These are phyloP conservation scores for Laguncularia racemosa DNA, from an alignment of 345 rosid genomes.

Conservation along the genomic window DNA sequence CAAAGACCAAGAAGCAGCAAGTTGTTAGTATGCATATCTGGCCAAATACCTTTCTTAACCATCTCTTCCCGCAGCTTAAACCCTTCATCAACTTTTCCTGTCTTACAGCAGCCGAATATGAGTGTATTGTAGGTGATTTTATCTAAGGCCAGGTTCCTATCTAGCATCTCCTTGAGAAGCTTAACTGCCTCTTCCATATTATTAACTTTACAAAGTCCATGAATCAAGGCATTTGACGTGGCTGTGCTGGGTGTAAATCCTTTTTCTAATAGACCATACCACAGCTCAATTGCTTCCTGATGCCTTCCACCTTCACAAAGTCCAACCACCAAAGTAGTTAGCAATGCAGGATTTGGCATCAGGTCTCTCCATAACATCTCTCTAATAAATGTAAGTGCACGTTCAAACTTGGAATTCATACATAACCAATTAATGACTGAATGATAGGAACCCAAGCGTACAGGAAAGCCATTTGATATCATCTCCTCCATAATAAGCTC, in stretches of 20 bases:
- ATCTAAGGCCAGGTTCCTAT: slow-evolving; percentile 45
- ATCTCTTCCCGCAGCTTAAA: slow-evolving; percentile 57
- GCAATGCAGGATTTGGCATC: slow-evolving; percentile 55
- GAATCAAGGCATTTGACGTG: slow-evolving; percentile 73
- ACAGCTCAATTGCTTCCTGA: slow-evolving; percentile 51
- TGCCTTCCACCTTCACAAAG: slow-evolving; percentile 53
- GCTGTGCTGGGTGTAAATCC: slow-evolving; percentile 34
- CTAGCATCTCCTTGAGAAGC: slow-evolving; percentile 45
- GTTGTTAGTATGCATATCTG: slow-evolving; percentile 57
- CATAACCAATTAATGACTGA: slow-evolving; percentile 54
- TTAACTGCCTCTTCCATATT: slow-evolving; percentile 44
- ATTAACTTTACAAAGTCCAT: slow-evolving; percentile 64
- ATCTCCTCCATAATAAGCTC: slow-evolving; percentile 50
- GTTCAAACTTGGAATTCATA: slow-evolving; percentile 33
- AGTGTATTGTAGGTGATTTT: slow-evolving; percentile 50
- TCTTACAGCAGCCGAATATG: slow-evolving; percentile 46
- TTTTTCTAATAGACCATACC: slow-evolving; percentile 40
- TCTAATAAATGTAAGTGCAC: slow-evolving; percentile 36
- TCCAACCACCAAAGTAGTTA: slow-evolving; percentile 50
- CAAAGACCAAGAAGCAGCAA: slow-evolving; percentile 49
- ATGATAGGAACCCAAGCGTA: slow-evolving; percentile 47
- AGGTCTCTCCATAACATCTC: slow-evolving; percentile 61
- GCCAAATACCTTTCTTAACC: slow-evolving; percentile 49
- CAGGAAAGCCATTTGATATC: slow-evolving; percentile 37
- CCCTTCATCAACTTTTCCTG: slow-evolving; percentile 44